Base-by-base conservation (phyloP, 2,329 filamentous ascomycete species). In the Incumbomyces delicatus region DNA sequence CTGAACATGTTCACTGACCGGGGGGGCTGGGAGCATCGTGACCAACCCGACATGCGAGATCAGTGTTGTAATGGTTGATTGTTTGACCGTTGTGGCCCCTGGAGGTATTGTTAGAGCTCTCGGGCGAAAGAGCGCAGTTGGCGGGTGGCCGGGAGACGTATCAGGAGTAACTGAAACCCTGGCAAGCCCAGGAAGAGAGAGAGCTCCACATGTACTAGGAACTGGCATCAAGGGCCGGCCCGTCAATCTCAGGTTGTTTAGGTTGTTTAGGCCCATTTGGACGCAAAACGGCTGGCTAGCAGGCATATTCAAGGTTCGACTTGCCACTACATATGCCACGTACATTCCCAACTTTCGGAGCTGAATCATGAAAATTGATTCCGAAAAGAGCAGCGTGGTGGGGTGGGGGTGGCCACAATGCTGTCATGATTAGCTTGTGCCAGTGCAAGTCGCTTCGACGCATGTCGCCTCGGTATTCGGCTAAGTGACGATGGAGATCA, bases 281-380 rank as follows among this genome's bases (percentile, higher is more conserved):
- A 16, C 14, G 32, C 41, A 14, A 20, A 44, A 35, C 8, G 22
- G 8, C 22, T 27, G 31, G 17, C 30, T 35, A 34, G 14, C 32
- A 14, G 30, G 16, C 31, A 22, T 35, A 16, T 18, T 32, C 14
- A 35, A 22, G 31, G 6, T 34, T 32, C 17, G 31, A 22, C 41
- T 44, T 27, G 41, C 41, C 41, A 44, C 41, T 31, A 35, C 41
- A 35, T 3, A 16, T 14, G 30, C 22, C 41, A 34, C 30, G 31
- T 35, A 27, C 22, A 8, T 27, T 8, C 22, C 8, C 22, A 27
- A 27, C 8, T 27, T 27, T n/a, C 7, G 3, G 35, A 12, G 30
- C 13, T 22, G 17, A 20, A 11, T 11, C 17, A 44, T 34, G 17
- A 27, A n/a, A 27, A 27, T 27, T 3, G 20, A 7, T 30, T 27